Evolutionary conservation across 306 rosid genomes (phyloP).

Genomic region (Vigna trinervia): DNA sequence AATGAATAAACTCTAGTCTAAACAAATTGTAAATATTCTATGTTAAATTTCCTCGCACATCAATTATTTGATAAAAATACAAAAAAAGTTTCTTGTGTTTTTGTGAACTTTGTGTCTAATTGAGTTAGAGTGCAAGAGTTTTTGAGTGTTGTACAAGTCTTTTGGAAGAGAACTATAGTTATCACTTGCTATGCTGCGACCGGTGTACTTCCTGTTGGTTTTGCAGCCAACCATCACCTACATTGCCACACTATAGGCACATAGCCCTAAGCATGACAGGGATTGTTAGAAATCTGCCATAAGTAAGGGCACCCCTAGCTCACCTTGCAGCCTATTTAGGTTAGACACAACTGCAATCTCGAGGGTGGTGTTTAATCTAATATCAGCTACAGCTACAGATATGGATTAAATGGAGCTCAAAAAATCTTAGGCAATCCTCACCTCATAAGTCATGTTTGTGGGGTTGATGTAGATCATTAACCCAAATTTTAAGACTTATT

Average conservation of each 20-base stretch:
- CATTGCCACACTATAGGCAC: background rate
- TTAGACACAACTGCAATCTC: background rate
- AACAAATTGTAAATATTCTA: no score
- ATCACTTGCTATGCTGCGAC: no score
- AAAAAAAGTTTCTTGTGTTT: no score
- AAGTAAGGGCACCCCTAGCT: background rate
- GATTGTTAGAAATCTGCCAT: background rate
- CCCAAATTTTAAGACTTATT: no score
- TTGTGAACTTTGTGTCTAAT: no score
- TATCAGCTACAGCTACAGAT: background rate
- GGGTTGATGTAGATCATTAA: background rate
- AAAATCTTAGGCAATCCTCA: background rate
- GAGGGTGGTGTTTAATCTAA: background rate
- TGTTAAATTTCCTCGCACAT: no score
- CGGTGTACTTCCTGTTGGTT: no score
- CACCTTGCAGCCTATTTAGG: background rate
- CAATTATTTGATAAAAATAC: no score
- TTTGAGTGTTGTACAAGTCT: no score
- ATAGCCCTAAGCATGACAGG: background rate
- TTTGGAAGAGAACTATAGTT: no score
- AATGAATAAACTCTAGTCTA: no score
- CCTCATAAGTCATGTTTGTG: background rate
- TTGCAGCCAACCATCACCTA: background rate
- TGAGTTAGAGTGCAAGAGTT: no score
- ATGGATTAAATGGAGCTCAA: background rate